These are phyloP conservation scores for Malassezia sp. DNA, from an alignment of 1,284 basidiomycete species.

Conservation along the genomic window DNA sequence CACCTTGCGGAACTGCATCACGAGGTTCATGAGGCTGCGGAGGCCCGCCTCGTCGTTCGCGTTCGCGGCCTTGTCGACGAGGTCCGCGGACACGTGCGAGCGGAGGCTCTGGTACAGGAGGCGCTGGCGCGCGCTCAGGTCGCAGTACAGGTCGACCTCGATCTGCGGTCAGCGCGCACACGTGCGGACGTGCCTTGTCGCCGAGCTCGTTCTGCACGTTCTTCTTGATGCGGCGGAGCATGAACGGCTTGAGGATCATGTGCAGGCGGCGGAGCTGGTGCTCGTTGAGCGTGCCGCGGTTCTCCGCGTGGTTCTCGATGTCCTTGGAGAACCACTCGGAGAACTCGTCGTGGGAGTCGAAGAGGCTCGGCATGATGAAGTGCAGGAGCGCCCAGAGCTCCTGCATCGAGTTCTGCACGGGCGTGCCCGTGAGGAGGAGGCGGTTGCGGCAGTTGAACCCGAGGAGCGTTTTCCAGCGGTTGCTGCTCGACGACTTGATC, in stretches of 20 bases:
- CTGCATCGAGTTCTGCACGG: constrained; percentile 99
- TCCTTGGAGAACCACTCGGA: constrained; percentile 99
- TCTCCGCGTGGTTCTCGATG: constrained; percentile 74
- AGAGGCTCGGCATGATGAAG: constrained; percentile 99
- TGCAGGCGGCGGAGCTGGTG: constrained; percentile 88
- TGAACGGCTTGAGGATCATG: constrained; percentile 99
- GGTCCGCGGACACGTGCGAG: constrained; percentile 84
- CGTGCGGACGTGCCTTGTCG: too few species aligned
- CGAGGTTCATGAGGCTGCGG: constrained; percentile 91
- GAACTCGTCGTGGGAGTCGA: constrained; percentile 99
- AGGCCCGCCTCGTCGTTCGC: constrained; percentile 77
- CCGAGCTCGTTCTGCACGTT: constrained; percentile 99
- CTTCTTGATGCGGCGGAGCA: constrained; percentile 92
- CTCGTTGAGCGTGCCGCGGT: constrained; percentile 78
- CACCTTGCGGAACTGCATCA: constrained; percentile 99
- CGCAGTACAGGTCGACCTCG: constrained; percentile 89
- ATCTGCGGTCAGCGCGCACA: too few species aligned
- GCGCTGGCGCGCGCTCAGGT: constrained; percentile 84
- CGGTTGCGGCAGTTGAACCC: constrained; percentile 94
- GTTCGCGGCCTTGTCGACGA: constrained; percentile 81
- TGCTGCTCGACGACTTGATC: constrained; percentile 96
- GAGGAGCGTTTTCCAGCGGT: constrained; percentile 92
- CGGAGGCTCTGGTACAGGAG: constrained; percentile 81
- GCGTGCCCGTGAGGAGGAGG: constrained; percentile 87
- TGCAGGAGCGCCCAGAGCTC: constrained; percentile 98